Evolutionary conservation across 768 basidiomycete species (phyloP).

Genomic region (Lentinula lateritia): DNA sequence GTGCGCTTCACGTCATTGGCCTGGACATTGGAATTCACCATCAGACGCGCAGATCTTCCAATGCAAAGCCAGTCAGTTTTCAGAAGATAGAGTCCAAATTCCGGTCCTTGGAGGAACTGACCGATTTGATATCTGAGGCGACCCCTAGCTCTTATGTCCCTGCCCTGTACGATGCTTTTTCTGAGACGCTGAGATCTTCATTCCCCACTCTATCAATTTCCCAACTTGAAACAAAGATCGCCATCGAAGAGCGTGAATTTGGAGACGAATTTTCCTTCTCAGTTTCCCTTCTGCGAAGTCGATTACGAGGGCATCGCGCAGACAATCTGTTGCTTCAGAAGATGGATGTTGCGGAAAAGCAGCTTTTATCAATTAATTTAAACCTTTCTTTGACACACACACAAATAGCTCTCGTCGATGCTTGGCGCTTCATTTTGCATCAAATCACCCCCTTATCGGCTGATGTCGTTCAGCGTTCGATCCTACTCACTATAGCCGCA

Average conservation of each 20-base stretch:
- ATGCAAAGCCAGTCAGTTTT: slow-evolving; percentile 56
- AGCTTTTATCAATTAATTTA: slow-evolving; percentile 72
- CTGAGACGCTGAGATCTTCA: slow-evolving; percentile 37
- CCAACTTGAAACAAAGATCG: slow-evolving; percentile 58
- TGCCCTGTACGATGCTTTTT: slow-evolving; percentile 57
- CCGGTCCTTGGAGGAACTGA: slow-evolving; percentile 56
- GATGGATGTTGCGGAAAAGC: slow-evolving; percentile 47
- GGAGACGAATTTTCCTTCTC: slow-evolving; percentile 81
- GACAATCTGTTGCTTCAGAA: slow-evolving; percentile 36
- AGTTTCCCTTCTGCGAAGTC: slow-evolving; percentile 47
- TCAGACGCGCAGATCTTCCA: slow-evolving; percentile 27
- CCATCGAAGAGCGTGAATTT: slow-evolving; percentile 63
- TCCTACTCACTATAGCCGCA: slow-evolving; percentile 51
- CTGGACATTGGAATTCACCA: slow-evolving; percentile 67
- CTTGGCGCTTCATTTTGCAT: slow-evolving; percentile 72
- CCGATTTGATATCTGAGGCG: slow-evolving; percentile 65
- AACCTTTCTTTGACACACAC: slow-evolving; percentile 83
- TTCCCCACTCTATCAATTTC: slow-evolving; percentile 62
- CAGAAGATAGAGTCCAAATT: slow-evolving; percentile 49
- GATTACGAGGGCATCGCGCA: slow-evolving; percentile 47
- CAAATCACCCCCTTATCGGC: slow-evolving; percentile 58
- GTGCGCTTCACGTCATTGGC: slow-evolving; percentile 68
- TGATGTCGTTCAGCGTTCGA: slow-evolving; percentile 49
- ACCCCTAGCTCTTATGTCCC: slow-evolving; percentile 70
- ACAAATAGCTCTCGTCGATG: slow-evolving; percentile 65